These are phyloP conservation scores for Filosporella fistucella DNA, from an alignment of 495 filamentous ascomycete species.

Conservation along the genomic window DNA sequence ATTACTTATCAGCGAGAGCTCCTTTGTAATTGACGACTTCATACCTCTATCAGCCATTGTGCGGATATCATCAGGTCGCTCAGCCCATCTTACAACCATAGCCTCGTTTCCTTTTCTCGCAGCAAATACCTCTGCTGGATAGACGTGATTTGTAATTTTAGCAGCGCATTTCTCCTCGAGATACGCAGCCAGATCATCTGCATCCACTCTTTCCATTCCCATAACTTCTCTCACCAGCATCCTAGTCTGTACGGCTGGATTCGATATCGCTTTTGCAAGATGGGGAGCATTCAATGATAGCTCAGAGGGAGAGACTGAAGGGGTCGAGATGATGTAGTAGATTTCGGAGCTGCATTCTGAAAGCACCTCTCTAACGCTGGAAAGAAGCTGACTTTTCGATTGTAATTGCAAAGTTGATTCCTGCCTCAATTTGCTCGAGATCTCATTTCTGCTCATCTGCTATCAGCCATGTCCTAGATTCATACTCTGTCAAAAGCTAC, in stretches of 20 bases:
- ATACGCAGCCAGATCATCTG: constrained; percentile 39
- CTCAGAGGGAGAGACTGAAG: constrained; percentile 63
- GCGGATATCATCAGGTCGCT: neutral
- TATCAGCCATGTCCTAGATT: neutral
- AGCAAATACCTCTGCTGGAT: no score
- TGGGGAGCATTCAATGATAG: constrained; percentile 52
- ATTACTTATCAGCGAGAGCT: neutral
- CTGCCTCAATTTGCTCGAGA: neutral
- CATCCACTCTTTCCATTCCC: constrained; percentile 44
- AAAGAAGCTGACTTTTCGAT: constrained; percentile 34
- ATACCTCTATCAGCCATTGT: constrained; percentile 5
- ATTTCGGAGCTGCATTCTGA: constrained; percentile 65
- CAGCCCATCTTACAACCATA: neutral
- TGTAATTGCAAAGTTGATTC: constrained; percentile 34
- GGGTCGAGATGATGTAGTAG: constrained; percentile 80
- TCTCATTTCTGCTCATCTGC: no score
- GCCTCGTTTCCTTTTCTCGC: constrained; percentile 2
- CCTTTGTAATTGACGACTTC: neutral
- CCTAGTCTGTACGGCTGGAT: neutral
- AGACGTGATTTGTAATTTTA: neutral
- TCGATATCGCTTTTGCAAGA: constrained; percentile 33
- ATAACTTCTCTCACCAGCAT: constrained; percentile 53
- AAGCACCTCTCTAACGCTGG: constrained; percentile 42
- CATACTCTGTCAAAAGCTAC: constrained; percentile 13
- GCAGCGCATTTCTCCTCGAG: neutral